phyloP scores from a whole-genome alignment of 441 rosid genomes.

The Adansonia rubrostipa region DNA sequence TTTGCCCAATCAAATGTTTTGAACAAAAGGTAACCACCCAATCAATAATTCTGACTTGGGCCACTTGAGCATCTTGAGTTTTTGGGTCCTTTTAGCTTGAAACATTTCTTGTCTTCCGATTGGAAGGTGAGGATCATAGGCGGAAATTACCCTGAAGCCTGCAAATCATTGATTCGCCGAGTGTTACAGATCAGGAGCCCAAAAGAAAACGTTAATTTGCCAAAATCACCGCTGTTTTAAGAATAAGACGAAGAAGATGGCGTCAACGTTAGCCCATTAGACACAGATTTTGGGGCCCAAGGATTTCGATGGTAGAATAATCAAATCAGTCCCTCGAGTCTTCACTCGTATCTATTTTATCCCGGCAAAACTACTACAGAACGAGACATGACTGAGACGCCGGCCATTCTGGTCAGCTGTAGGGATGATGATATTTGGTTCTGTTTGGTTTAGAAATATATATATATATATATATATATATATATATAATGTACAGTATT shows the following conservation, averaged over 20 bases:
- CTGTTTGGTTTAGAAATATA: too few species aligned
- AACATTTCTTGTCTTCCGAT: neutral
- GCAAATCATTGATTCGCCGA: neutral
- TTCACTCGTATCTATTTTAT: neutral
- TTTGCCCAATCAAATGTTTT: neutral
- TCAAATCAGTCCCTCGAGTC: neutral
- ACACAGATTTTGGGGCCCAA: neutral
- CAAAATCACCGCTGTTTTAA: neutral
- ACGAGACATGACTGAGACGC: neutral
- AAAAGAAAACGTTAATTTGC: neutral
- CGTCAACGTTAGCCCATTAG: neutral
- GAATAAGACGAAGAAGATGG: neutral
- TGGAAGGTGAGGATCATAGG: neutral
- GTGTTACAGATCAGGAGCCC: neutral
- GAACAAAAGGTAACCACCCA: too few species aligned
- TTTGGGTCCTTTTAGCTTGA: neutral
- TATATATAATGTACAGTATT: too few species aligned
- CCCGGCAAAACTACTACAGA: constrained; percentile 26
- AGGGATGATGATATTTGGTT: too few species aligned
- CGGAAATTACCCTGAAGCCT: neutral
- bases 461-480: too few species aligned
- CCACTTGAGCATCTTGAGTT: neutral
- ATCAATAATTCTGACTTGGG: neutral
- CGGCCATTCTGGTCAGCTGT: neutral
- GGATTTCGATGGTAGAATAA: neutral